These are phyloP conservation scores for Lasiosphaeria ovina DNA, from an alignment of 495 filamentous ascomycete species.

Conservation along the genomic window DNA sequence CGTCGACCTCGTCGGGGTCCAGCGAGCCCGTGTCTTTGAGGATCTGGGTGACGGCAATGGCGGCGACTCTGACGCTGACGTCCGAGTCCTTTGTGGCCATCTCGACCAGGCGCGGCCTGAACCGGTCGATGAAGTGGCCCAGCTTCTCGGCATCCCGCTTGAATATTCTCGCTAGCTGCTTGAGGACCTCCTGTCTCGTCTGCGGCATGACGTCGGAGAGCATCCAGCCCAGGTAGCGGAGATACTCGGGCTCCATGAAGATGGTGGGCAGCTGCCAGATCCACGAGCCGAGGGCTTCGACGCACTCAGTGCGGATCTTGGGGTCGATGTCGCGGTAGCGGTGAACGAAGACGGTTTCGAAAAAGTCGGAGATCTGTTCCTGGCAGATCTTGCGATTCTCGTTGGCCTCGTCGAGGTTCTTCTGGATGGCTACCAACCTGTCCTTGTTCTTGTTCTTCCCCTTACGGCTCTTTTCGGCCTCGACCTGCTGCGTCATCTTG, in stretches of 20 bases:
- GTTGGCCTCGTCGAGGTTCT: conserved; percentile 62
- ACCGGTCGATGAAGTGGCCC: conserved; percentile 85
- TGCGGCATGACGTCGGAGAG: conserved; percentile 71
- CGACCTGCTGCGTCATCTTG: conserved; percentile 77
- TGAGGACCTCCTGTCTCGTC: conserved; percentile 74
- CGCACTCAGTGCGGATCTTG: conserved; percentile 78
- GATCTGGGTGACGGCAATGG: conserved; percentile 75
- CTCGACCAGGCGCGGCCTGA: conserved; percentile 83
- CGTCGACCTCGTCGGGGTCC: conserved; percentile 86
- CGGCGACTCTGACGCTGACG: conserved; percentile 67
- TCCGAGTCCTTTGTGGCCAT: conserved; percentile 86
- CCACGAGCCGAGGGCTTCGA: conserved; percentile 82
- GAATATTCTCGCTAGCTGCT: conserved; percentile 72
- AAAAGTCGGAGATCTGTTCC: conserved; percentile 70
- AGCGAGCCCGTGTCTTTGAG: conserved; percentile 82
- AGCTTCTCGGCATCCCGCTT: conserved; percentile 75
- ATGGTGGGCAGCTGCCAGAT: conserved; percentile 76
- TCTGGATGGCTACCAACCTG: conserved; percentile 61
- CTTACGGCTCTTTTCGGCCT: conserved; percentile 75
- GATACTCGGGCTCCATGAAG: conserved; percentile 82
- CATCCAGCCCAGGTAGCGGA: conserved; percentile 94
- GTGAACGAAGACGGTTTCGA: conserved; percentile 88
- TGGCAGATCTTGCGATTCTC: conserved; percentile 62
- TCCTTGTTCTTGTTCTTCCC: conserved; percentile 55
- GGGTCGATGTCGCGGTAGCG: conserved; percentile 93